Base-by-base conservation (phyloP, 768 basidiomycete genomes). In the Pleurotus sapidus region DNA sequence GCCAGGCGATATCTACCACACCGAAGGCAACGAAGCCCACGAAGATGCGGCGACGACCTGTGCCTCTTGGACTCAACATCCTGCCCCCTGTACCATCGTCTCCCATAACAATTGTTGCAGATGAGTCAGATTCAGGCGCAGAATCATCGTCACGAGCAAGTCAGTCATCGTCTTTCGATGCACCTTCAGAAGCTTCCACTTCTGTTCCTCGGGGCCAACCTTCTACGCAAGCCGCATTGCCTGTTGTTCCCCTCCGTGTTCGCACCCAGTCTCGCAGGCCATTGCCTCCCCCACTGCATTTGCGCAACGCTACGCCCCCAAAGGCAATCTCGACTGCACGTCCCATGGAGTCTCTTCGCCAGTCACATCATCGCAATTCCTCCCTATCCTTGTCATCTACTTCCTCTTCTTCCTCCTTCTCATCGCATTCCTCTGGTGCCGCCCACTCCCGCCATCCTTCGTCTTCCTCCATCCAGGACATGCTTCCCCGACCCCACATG, bases 31-130 rank as follows among this genome's bases (percentile, higher is more conserved):
- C 63, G 23, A 66, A 64, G 40, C 55, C 72, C 5, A 40, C 38
- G 6, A 87, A 84, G 70, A 64, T 69, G 20, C 88, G 80, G 64
- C 83, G 84, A 55, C 81, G 88, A 23, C 85, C 88, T 1, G 74
- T 80, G 25, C 81, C 84, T 5, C 76, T 91, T 12, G 80, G 76
- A 45, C 18, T 39, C 17, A 18, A 12, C n/a, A 72, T 83, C 18
- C 77, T 91, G 1, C 84, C 88, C 8, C 81, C 88, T 7, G 86
- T 91, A 23, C 89, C 89, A 4, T 80, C 89, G 6, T 93, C 89
- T 7, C 89, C 89, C 7, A 72, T 87, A 58, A 77, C 80, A 24
- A 73, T 84, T 55, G 68, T 83, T 59, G 73, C 78, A 24, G 76
- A 73, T 37, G 60, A 53, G 58, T 57, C 34, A 24, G 61, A 54